Base-by-base conservation (phyloP, 345 rosid genomes). In the Hibiscus mutabilis region DNA sequence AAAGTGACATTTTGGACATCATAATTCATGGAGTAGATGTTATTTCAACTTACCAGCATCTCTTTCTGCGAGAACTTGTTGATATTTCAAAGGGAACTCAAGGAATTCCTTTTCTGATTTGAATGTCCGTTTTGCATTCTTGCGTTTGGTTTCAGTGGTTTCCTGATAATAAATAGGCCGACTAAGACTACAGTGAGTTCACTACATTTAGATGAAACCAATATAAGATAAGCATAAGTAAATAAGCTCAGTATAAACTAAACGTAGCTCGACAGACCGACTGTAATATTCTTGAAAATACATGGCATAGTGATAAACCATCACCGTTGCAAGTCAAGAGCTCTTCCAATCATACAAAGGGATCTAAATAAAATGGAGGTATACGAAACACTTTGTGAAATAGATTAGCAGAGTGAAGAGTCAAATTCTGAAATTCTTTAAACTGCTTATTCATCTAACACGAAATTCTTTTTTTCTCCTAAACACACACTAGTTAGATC, bases 11-110 rank as follows among this genome's bases (percentile, higher is more conserved):
- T 56, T 58, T 22, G 42, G 37, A 40, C 49, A 70, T 68, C 55
- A 52, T 68, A 46, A 58, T n/a, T n/a, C n/a, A n/a, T n/a, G n/a
- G n/a, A n/a, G n/a, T n/a, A n/a, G n/a, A 70, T 31, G 60, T 76
- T 65, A 27, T 65, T 37, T 25, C 59, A 75, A 72, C 79, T 76
- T 78, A 88, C 96, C 96, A 46, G 88, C 59, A 73, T 94, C 97
- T 88, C 96, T 86, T 76, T 91, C 98, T 25, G 93, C 76, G 73
- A 89, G 82, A 75, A 91, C 93, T 82, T 94, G 94, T 73, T 94
- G 98, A 80, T 94, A 94, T 81, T 82, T 86, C 72, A 94, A 82
- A 79, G 93, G 85, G 78, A 94, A 86, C 80, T 89, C 94, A 19
- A 89, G 82, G 84, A 94, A 83, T 70, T 91, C 98, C 74, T 88